Percentiles rank a stretch among this genome's conserved stretches.
Evolutionary conservation across 208 protist species (phyloP).

Genomic region (Acanthamoeba quina): DNA sequence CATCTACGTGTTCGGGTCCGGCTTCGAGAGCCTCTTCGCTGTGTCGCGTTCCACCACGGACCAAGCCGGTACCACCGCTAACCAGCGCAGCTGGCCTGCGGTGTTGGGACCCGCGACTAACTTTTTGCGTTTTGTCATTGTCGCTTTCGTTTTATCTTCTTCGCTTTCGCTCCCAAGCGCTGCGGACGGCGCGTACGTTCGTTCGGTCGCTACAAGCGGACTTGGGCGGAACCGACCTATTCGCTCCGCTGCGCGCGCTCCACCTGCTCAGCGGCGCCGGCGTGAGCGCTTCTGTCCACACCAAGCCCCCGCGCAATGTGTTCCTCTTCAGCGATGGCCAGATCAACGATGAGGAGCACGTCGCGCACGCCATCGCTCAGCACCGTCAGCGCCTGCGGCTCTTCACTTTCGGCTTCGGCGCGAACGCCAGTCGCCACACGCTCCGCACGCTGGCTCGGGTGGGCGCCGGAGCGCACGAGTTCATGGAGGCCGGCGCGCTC

Average conservation of each 20-base stretch:
- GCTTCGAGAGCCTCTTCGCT: slow-evolving; percentile 63
- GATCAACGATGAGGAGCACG: slow-evolving; percentile 54
- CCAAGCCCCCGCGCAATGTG: slow-evolving; percentile 72
- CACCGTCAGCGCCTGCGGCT: slow-evolving; percentile 62
- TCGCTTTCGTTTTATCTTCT: neutral
- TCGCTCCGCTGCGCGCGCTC: slow-evolving; percentile 49
- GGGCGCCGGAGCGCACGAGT: slow-evolving; percentile 74
- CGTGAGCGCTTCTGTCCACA: neutral
- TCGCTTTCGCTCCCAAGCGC: neutral
- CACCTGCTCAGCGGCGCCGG: slow-evolving; percentile 6
- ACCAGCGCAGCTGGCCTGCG: neutral
- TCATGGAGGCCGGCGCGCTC: slow-evolving; percentile 73
- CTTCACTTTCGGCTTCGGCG: slow-evolving; percentile 84
- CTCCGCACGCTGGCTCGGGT: slow-evolving; percentile 73
- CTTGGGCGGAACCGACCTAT: slow-evolving; percentile 63
- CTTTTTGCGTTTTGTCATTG: neutral
- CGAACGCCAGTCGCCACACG: slow-evolving; percentile 69
- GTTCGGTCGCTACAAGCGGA: slow-evolving; percentile 9
- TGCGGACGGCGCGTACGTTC: neutral
- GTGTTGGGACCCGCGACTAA: neutral
- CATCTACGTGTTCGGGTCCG: slow-evolving; percentile 77
- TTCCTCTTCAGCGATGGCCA: slow-evolving; percentile 83
- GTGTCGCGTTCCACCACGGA: slow-evolving; percentile 26
- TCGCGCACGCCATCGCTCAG: slow-evolving; percentile 33
- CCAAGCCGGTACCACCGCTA: neutral